Percentiles rank a stretch among this genome's conserved stretches.
phyloP scores from a whole-genome alignment of 768 basidiomycete genomes.

The Trametes maxima region DNA sequence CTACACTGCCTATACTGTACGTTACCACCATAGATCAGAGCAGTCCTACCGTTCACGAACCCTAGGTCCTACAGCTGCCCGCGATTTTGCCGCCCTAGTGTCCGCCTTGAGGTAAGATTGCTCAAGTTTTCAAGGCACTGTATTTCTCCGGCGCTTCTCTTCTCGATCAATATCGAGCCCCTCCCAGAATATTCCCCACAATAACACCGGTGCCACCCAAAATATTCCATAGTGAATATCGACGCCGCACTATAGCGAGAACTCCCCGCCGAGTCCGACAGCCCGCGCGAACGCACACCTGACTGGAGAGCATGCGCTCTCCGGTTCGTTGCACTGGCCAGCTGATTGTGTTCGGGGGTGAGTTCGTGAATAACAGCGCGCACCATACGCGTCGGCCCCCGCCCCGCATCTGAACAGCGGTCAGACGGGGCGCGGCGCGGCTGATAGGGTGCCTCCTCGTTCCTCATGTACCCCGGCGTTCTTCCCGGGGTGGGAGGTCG shows the following conservation, averaged over 20 bases:
- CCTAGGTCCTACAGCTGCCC: background rate
- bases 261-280: background rate
- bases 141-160: slow-evolving; percentile 6
- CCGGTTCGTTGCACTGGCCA: background rate
- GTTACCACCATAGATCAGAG: background rate
- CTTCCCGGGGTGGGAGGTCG: slow-evolving; percentile 8
- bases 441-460: slow-evolving; percentile 9
- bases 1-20: background rate
- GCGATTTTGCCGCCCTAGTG: slow-evolving; percentile 9
- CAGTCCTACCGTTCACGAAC: background rate
- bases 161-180: background rate
- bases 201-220: slow-evolving; percentile 11
- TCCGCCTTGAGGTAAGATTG: background rate
- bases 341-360: slow-evolving; percentile 13
- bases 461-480: slow-evolving; percentile 10
- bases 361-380: background rate
- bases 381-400: slow-evolving; percentile 4
- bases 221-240: background rate
- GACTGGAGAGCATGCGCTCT: background rate
- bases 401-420: slow-evolving; percentile 12
- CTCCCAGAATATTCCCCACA: slow-evolving; percentile 15
- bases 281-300: background rate
- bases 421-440: slow-evolving; percentile 2
- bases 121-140: slow-evolving; percentile 5
- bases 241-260: background rate